Conservation (phyloP, 192 early-diverging fungal species). For the Phlyctochytrium arcticum region DNA sequence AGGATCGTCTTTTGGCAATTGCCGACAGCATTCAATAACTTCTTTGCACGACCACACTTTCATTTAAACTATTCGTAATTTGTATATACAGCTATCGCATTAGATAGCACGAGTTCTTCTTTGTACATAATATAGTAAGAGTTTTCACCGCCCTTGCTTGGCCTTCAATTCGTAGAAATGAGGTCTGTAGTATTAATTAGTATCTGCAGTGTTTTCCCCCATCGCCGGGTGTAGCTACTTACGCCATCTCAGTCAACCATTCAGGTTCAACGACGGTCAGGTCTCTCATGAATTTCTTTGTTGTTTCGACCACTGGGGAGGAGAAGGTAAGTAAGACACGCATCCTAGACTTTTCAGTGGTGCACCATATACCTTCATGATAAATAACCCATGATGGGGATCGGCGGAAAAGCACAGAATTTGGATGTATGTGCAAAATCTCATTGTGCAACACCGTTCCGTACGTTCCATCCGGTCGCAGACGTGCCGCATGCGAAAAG, state of each 20-base stretch:
- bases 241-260: slow-evolving; percentile 51
- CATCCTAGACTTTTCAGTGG: not conserved
- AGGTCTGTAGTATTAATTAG: slow-evolving; percentile 9
- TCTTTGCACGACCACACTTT: too few species aligned
- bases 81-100: too few species aligned
- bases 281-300: slow-evolving; percentile 40
- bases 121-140: too few species aligned
- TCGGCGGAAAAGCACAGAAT: slow-evolving; percentile 45
- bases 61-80: too few species aligned
- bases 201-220: too few species aligned
- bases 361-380: slow-evolving; percentile 43
- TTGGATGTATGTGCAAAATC: slow-evolving; percentile 40
- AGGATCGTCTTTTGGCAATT: not conserved
- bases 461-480: slow-evolving; percentile 64
- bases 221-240: not conserved
- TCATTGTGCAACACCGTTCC: slow-evolving; percentile 60
- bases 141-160: not conserved
- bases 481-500: slow-evolving; percentile 71
- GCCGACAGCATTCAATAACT: too few species aligned
- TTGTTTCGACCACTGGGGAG: slow-evolving; percentile 43
- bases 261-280: slow-evolving; percentile 44
- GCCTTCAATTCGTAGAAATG: slow-evolving; percentile 23
- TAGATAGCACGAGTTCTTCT: too few species aligned
- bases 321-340: not conserved
- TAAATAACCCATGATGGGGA: slow-evolving; percentile 47